A percentile compares a stretch with the other conserved stretches of the same genome.
Evolutionary conservation across 768 basidiomycete genomes (phyloP).

Genomic region (Pulveroboletus ravenelii): DNA sequence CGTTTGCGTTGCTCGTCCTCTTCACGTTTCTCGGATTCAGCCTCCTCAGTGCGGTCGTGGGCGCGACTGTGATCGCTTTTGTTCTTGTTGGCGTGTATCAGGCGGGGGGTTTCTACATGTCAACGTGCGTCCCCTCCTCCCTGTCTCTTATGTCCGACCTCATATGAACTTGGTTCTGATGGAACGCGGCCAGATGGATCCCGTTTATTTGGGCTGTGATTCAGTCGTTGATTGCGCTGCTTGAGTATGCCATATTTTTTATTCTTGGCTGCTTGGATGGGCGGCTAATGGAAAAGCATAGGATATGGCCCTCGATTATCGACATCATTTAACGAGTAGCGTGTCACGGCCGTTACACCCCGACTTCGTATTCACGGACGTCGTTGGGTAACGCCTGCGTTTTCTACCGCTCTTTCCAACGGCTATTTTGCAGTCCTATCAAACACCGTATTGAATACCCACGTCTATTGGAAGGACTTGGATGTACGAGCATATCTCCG

Average conservation of each 20-base stretch:
- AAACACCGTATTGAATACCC: not conserved
- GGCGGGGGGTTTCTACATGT: conserved; percentile 36
- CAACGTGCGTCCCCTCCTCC: conserved; percentile 32
- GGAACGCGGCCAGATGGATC: conserved; percentile 28
- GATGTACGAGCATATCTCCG: not conserved
- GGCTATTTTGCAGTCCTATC: not conserved
- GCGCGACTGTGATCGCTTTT: conserved; percentile 37
- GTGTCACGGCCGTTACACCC: not conserved
- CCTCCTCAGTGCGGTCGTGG: conserved; percentile 35
- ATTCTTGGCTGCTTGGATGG: not conserved
- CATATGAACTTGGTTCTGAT: not conserved
- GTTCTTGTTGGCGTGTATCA: conserved; percentile 37
- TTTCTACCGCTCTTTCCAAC: not conserved
- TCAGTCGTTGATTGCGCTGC: conserved; percentile 36
- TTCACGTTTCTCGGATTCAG: conserved; percentile 32
- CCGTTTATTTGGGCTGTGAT: conserved; percentile 41
- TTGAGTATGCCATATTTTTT: conserved; percentile 28
- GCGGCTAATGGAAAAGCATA: conserved; percentile 10
- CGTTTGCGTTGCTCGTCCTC: conserved; percentile 39
- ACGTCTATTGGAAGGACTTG: not conserved
- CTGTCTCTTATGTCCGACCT: not conserved
- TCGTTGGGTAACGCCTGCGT: not conserved
- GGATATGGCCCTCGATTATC: conserved; percentile 41
- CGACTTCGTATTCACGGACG: not conserved
- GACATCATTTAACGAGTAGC: conserved; percentile 31